These are phyloP conservation scores for Xylaria cubensis DNA, from an alignment of 495 filamentous ascomycete genomes.

Conservation along the genomic window DNA sequence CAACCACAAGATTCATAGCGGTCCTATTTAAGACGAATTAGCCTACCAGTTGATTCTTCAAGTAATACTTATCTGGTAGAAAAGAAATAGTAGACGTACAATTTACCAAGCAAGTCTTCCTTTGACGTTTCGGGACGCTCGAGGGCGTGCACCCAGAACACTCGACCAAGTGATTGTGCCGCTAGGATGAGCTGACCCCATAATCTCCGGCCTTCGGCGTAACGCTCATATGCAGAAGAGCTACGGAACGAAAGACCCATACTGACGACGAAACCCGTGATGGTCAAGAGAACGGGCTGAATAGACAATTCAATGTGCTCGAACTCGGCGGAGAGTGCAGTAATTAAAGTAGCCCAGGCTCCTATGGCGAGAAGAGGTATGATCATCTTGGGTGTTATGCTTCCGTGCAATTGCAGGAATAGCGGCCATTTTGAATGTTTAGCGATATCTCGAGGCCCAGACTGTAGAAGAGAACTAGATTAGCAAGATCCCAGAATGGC, in stretches of 20 bases:
- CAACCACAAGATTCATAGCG: slow-evolving; percentile 80
- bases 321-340: slow-evolving; percentile 62
- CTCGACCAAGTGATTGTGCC: slow-evolving; percentile 74
- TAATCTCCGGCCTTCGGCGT: slow-evolving; percentile 75
- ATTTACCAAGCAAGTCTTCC: slow-evolving; percentile 73
- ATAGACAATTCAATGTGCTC: slow-evolving; percentile 65
- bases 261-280: slow-evolving; percentile 90
- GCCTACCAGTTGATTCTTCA: neutral
- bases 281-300: slow-evolving; percentile 74
- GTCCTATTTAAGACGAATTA: slow-evolving; percentile 53
- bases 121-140: slow-evolving; percentile 69
- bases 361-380: slow-evolving; percentile 72
- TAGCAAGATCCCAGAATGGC: neutral
- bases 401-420: slow-evolving; percentile 81
- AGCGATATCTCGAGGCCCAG: slow-evolving; percentile 71
- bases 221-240: slow-evolving; percentile 86
- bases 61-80: neutral
- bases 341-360: slow-evolving; percentile 73
- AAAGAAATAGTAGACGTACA: slow-evolving; percentile 29
- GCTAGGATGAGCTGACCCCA: slow-evolving; percentile 77
- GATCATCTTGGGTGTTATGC: slow-evolving; percentile 81
- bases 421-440: slow-evolving; percentile 83
- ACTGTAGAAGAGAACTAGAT: slow-evolving; percentile 34
- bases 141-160: slow-evolving; percentile 77
- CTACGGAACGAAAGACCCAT: slow-evolving; percentile 82